Conservation (phyloP, 1,284 basidiomycete species). For the Rhizoctonia solani region DNA sequence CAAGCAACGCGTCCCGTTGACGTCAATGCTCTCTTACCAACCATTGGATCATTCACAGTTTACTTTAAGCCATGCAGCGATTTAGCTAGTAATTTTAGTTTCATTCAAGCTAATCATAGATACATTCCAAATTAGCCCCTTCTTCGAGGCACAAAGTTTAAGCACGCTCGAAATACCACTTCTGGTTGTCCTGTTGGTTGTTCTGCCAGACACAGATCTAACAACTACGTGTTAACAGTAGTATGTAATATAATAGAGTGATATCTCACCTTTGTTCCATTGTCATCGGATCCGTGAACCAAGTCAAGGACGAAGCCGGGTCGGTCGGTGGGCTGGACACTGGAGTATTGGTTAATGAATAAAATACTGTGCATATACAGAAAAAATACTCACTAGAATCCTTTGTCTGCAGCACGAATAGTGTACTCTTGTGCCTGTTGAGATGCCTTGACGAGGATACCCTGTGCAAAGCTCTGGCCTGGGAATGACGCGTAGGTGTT, state of each 20-base stretch:
- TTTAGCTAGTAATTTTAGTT: neutral
- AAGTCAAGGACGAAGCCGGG: conserved; percentile 26
- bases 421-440: conserved; percentile 18
- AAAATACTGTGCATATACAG: neutral
- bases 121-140: too few relatives aligned
- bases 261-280: conserved; percentile 12
- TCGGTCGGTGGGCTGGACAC: conserved; percentile 8
- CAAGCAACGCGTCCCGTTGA: too few relatives aligned
- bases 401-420: conserved; percentile 23
- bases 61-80: too few relatives aligned
- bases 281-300: conserved; percentile 10
- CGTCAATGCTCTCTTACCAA: too few relatives aligned
- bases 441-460: conserved; percentile 26
- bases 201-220: conserved; percentile 32
- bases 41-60: too few relatives aligned
- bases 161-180: conserved; percentile 35
- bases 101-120: neutral
- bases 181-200: conserved; percentile 34
- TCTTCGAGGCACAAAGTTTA: too few relatives aligned
- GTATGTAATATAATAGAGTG: neutral
- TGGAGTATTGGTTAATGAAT: neutral
- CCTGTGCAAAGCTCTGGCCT: conserved; percentile 19
- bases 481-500: conserved; percentile 24
- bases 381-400: conserved; percentile 15
- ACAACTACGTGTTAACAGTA: neutral